Evolutionary conservation across 1,284 basidiomycete genomes (phyloP), one percentile per base, ranked within the genome.

Genomic region (Polyporus tsugae): DNA sequence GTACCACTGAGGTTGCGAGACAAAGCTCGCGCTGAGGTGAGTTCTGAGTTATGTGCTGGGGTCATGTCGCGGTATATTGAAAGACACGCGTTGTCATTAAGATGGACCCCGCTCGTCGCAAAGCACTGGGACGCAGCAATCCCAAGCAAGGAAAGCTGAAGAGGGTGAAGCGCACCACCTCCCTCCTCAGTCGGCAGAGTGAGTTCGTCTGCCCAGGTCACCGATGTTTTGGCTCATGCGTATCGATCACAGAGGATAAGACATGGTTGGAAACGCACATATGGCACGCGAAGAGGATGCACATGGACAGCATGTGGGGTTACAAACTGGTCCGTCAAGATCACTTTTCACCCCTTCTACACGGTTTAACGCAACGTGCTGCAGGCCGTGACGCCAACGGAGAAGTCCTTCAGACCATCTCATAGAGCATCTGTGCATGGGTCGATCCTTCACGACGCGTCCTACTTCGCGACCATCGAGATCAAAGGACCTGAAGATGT

Each of bases 261-360:
- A 82, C 85, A 10, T 98, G 96, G 96, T 87, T 98, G 0, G 95
- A 96, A 76, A 96, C 95, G 4, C 96, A 98, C 78, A 80, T 97
- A 33, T 98, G 95, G 93, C 96, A 98, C 76, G 92, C 96, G 0
- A 98, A 97, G 79, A 88, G 96, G 1, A 96, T 96, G 89, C 89
- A 92, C 72, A 97, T 98, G 96, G 86, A 90, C 72, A 91, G 91
- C 72, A 85, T 94, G 78, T 98, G 96, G 95, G 95, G 94, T 0
- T 95, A 95, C 78, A 85, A 94, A 73, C 82, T 98, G 60, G 95
- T 94, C 44, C 19, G 72, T 62, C 1, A 15, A 38, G 19, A 22
- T 36, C 4, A 33, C 44, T 17, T 41, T 35, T 29, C 17, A 7
- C 44, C 11, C 11, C 74, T 52, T 60, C 38, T 33, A 38, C 19